phyloP scores from a whole-genome alignment of 2,329 filamentous ascomycete genomes.

The Penicillium psychrosexuale region DNA sequence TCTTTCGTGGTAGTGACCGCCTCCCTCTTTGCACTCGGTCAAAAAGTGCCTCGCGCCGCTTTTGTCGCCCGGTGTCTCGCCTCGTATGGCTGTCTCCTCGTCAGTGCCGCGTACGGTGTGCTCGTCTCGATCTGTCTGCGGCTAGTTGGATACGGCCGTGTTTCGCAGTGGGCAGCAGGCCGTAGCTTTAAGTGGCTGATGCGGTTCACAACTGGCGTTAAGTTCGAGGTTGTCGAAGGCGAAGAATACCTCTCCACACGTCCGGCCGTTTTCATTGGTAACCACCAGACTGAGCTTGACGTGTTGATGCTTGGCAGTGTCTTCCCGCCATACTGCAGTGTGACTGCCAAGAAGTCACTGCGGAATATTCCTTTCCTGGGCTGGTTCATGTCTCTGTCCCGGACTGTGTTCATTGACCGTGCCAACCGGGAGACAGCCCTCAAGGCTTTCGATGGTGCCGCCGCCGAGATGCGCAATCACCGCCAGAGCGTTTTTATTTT shows the following conservation, averaged over 20 bases:
- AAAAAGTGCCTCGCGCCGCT: slow-evolving; percentile 43
- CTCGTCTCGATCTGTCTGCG: slow-evolving; percentile 69
- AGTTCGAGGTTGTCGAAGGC: slow-evolving; percentile 69
- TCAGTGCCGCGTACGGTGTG: slow-evolving; percentile 69
- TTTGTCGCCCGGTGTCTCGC: slow-evolving; percentile 48
- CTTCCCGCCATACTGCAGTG: slow-evolving; percentile 87
- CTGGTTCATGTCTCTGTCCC: slow-evolving; percentile 88
- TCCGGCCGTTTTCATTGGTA: slow-evolving; percentile 87
- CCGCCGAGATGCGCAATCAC: slow-evolving; percentile 69
- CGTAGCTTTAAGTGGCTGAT: slow-evolving; percentile 78
- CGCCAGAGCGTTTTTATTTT: slow-evolving; percentile 60
- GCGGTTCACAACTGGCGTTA: slow-evolving; percentile 70
- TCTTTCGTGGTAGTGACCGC: slow-evolving; percentile 61
- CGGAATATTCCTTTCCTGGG: slow-evolving; percentile 79
- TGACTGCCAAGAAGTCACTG: slow-evolving; percentile 86
- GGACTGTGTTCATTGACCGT: slow-evolving; percentile 93
- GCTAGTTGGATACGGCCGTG: slow-evolving; percentile 66
- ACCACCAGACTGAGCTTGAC: slow-evolving; percentile 96
- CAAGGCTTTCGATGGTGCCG: slow-evolving; percentile 79
- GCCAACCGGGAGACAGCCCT: slow-evolving; percentile 78
- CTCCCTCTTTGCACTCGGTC: slow-evolving; percentile 45
- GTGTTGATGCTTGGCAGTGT: slow-evolving; percentile 84
- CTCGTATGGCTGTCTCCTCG: slow-evolving; percentile 44
- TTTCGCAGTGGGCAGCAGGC: slow-evolving; percentile 81
- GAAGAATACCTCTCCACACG: slow-evolving; percentile 62